A percentile compares a stretch with the other conserved stretches of the same genome.
These are phyloP conservation scores for Penicillium thymicola DNA, from an alignment of 2,329 filamentous ascomycete genomes.

Conservation along the genomic window DNA sequence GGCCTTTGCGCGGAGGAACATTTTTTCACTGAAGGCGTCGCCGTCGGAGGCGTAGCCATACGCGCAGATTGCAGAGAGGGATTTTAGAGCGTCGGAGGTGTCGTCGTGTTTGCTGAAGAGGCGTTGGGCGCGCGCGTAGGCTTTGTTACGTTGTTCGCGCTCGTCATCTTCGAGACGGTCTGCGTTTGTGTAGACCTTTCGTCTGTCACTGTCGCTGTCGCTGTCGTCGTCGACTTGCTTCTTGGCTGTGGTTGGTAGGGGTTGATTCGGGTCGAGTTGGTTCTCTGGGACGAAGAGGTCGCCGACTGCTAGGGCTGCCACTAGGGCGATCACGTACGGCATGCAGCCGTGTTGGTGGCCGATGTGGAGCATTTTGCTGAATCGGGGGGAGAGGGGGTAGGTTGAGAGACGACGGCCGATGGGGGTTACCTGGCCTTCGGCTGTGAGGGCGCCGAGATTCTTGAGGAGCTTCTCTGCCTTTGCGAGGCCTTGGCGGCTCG, in stretches of 20 bases:
- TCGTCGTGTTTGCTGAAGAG: constrained; percentile 79
- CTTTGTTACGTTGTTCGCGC: constrained; percentile 62
- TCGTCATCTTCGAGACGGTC: constrained; percentile 70
- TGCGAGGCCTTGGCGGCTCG: constrained; percentile 69
- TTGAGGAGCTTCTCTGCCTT: constrained; percentile 83
- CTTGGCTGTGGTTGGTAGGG: constrained; percentile 5
- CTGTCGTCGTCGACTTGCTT: constrained; percentile 38
- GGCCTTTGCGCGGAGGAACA: constrained; percentile 83
- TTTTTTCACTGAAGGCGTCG: constrained; percentile 73
- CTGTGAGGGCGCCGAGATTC: constrained; percentile 76
- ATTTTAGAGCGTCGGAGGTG: constrained; percentile 82
- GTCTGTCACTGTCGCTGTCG: constrained; percentile 40
- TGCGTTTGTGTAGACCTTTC: constrained; percentile 54
- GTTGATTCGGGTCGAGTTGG: constrained; percentile 60
- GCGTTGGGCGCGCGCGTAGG: constrained; percentile 69
- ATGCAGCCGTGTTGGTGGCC: constrained; percentile 79
- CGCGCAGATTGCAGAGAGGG: constrained; percentile 82
- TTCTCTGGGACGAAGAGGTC: constrained; percentile 83
- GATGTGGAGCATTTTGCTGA: constrained; percentile 85
- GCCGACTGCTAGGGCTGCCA: constrained; percentile 81
- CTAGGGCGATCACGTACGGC: constrained; percentile 80
- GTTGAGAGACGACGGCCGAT: constrained; percentile 78
- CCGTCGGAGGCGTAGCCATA: constrained; percentile 67
- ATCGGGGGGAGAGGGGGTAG: constrained; percentile 87
- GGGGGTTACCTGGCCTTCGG: constrained; percentile 70